Evolutionary conservation across 108 stramenopile species (phyloP).

Genomic region (Chaetoceros muelleri): DNA sequence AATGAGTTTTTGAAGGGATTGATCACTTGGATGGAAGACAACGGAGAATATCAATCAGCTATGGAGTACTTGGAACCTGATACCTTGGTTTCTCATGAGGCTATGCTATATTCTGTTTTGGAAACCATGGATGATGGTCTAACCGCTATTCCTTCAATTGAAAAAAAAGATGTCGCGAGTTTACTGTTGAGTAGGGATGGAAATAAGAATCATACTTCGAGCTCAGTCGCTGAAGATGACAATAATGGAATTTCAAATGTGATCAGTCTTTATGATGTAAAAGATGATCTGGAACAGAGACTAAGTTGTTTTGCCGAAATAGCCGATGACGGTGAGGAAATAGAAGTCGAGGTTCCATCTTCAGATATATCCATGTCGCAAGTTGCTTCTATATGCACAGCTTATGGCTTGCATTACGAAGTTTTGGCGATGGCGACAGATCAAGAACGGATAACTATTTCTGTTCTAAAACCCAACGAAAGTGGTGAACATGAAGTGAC

Average conservation of each 20-base stretch:
- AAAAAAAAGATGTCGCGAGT: too few relatives aligned
- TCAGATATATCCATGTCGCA: not conserved
- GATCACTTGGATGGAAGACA: conserved; percentile 64
- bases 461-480: too few relatives aligned
- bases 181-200: too few relatives aligned
- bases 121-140: too few relatives aligned
- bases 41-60: conserved; percentile 64
- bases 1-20: conserved; percentile 55
- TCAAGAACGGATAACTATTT: too few relatives aligned
- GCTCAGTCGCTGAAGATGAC: too few relatives aligned
- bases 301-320: not conserved
- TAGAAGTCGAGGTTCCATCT: not conserved
- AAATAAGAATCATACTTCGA: too few relatives aligned
- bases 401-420: not conserved
- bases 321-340: not conserved
- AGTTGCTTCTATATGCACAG: not conserved
- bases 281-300: not conserved
- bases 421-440: not conserved
- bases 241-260: too few relatives aligned
- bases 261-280: too few relatives aligned
- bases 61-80: conserved; percentile 27
- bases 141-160: too few relatives aligned
- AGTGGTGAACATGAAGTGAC: too few relatives aligned
- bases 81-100: conserved; percentile 1
- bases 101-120: too few relatives aligned